Percentiles rank a stretch among this genome's conserved stretches.
Evolutionary conservation across 2,329 filamentous ascomycete genomes (phyloP).

Genomic region (Trichoderma afroharzianum): DNA sequence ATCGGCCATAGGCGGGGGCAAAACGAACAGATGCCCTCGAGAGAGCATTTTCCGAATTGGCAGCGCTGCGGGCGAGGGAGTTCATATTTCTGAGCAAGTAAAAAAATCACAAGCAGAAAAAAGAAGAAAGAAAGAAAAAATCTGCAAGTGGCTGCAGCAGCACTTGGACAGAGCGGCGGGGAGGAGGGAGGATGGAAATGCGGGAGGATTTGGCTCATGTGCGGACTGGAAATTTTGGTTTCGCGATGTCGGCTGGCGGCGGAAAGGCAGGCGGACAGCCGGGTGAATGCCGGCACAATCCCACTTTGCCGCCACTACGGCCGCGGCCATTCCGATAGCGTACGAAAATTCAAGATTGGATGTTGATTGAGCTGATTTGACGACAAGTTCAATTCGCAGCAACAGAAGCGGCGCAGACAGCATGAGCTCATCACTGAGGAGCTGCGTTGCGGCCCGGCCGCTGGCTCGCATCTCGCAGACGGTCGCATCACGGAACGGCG

Average conservation of each 20-base stretch:
- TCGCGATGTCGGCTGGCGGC: conserved; percentile 36
- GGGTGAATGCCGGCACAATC: conserved; percentile 36
- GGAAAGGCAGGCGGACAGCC: conserved; percentile 34
- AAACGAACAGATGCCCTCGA: conserved; percentile 39
- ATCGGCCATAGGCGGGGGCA: conserved; percentile 39
- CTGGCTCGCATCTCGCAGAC: conserved; percentile 29
- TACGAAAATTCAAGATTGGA: conserved; percentile 11
- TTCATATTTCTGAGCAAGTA: conserved; percentile 38
- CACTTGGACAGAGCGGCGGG: conserved; percentile 25
- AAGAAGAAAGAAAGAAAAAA: conserved; percentile 9
- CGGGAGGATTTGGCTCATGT: conserved; percentile 23
- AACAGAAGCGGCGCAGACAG: conserved; percentile 27
- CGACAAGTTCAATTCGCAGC: conserved; percentile 9
- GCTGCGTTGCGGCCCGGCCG: conserved; percentile 42
- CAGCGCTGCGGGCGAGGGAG: conserved; percentile 43
- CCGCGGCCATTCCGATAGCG: conserved; percentile 6
- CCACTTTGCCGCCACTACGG: conserved; percentile 16
- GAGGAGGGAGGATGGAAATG: conserved; percentile 25
- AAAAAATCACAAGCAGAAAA: conserved; percentile 17
- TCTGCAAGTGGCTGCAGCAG: conserved; percentile 30
- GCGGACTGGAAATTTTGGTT: conserved; percentile 36
- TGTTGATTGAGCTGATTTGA: neutral
- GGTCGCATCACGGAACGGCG: conserved; percentile 22
- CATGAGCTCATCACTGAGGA: conserved; percentile 44
- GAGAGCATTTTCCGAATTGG: conserved; percentile 40